These are phyloP conservation scores for Candida taoyuanica DNA, from an alignment of 805 yeast genomes.

Conservation along the genomic window DNA sequence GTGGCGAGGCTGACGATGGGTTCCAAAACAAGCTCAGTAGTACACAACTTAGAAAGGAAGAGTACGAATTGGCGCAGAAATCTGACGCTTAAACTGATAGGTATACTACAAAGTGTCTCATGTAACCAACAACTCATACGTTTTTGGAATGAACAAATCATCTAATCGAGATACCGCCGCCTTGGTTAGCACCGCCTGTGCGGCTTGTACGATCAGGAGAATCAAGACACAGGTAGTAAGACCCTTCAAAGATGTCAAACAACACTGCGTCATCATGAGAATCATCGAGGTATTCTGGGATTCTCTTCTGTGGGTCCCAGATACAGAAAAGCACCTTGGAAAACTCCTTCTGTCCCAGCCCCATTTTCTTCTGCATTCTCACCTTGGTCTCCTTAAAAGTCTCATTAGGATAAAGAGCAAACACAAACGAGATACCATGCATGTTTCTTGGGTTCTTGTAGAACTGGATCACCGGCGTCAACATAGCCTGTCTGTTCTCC, in stretches of 20 bases:
- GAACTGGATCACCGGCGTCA: constrained; percentile 72
- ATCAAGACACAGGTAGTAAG: constrained; percentile 69
- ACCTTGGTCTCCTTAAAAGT: constrained; percentile 53
- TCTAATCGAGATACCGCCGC: constrained; percentile 39
- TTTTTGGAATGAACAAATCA: constrained; percentile 28
- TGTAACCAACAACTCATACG: too few species aligned
- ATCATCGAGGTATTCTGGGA: constrained; percentile 33
- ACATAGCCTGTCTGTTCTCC: constrained; percentile 27
- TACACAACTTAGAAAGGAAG: constrained; percentile 59
- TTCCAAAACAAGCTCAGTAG: constrained; percentile 81
- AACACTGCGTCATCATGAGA: constrained; percentile 45
- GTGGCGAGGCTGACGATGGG: constrained; percentile 49
- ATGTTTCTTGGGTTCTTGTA: constrained; percentile 57
- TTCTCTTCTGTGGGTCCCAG: constrained; percentile 28
- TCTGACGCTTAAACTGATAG: neutral
- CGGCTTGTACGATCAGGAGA: constrained; percentile 70
- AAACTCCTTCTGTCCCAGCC: constrained; percentile 76
- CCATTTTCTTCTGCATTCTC: constrained; percentile 65
- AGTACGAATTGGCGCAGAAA: constrained; percentile 13
- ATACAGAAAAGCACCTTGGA: constrained; percentile 58
- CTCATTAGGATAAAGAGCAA: constrained; percentile 68
- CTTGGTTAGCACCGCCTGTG: constrained; percentile 37
- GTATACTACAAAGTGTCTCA: too few species aligned
- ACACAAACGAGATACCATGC: constrained; percentile 86
- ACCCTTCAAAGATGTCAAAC: constrained; percentile 35